phyloP scores from a whole-genome alignment of 2,329 filamentous ascomycete genomes.

The Trichophyton rubrum region DNA sequence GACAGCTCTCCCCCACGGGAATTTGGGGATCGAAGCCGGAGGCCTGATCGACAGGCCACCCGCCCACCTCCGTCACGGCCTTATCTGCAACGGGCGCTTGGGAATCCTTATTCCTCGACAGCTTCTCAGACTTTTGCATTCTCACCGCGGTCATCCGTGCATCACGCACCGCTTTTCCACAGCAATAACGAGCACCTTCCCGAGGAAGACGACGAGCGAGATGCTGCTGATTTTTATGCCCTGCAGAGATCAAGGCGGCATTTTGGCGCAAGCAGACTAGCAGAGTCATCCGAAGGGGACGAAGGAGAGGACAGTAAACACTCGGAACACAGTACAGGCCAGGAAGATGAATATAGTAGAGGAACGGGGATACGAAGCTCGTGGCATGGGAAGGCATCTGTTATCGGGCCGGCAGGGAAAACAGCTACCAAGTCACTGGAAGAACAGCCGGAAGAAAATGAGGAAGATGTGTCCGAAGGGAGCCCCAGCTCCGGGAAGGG shows the following conservation, averaged over 20 bases:
- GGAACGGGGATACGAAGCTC: constrained; percentile 45
- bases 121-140: constrained; percentile 61
- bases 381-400: constrained; percentile 40
- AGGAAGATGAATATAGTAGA: constrained; percentile 37
- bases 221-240: constrained; percentile 87
- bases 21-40: constrained; percentile 37
- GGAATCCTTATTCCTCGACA: constrained; percentile 71
- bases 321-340: constrained; percentile 32
- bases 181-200: constrained; percentile 80
- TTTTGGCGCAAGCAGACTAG: constrained; percentile 70
- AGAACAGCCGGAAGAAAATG: constrained; percentile 22
- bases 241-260: constrained; percentile 80
- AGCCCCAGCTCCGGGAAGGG: constrained; percentile 47
- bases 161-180: constrained; percentile 82
- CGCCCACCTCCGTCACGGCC: constrained; percentile 39
- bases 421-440: constrained; percentile 22
- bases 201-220: constrained; percentile 85
- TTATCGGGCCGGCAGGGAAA: constrained; percentile 11
- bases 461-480: constrained; percentile 16
- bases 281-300: constrained; percentile 74
- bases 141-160: constrained; percentile 59
- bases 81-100: constrained; percentile 42
- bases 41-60: constrained; percentile 31
- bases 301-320: constrained; percentile 36
- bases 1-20: constrained; percentile 38